A percentile compares a stretch with the other conserved stretches of the same genome.
Conservation (phyloP, 2,329 filamentous ascomycete species). For the Penicillium frequentans region DNA sequence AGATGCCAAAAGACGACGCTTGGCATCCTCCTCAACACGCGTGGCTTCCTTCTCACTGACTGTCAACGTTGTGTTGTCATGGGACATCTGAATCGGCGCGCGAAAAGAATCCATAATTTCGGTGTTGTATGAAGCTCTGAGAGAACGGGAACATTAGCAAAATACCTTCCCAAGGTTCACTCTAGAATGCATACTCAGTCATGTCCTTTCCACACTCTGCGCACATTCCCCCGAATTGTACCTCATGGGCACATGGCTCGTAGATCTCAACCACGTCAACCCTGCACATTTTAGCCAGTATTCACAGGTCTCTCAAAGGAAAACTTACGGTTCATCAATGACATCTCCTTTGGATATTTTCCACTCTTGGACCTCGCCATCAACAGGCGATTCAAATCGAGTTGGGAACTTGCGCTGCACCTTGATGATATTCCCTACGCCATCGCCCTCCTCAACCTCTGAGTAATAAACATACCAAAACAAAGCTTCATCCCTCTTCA, state of each 20-base stretch:
- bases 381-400: conserved; percentile 78
- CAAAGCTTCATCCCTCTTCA: conserved; percentile 74
- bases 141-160: not conserved
- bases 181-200: conserved; percentile 62
- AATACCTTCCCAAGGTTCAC: too few relatives aligned
- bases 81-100: conserved; percentile 91
- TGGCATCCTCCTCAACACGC: conserved; percentile 80
- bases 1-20: conserved; percentile 74
- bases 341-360: conserved; percentile 57
- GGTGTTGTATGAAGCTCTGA: conserved; percentile 72
- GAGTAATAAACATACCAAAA: conserved; percentile 87
- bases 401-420: conserved; percentile 70
- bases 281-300: conserved; percentile 33
- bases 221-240: conserved; percentile 89
- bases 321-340: conserved; percentile 43
- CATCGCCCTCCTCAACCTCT: conserved; percentile 65
- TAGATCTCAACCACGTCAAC: conserved; percentile 71
- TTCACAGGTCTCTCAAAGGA: not conserved
- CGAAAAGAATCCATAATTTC: conserved; percentile 76
- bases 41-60: conserved; percentile 81
- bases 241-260: conserved; percentile 85
- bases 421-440: conserved; percentile 71
- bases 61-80: conserved; percentile 83
- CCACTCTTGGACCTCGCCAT: conserved; percentile 78
- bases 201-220: conserved; percentile 93